Evolutionary conservation across 2,329 filamentous ascomycete species (phyloP).

Genomic region (Drechmeria coniospora): DNA sequence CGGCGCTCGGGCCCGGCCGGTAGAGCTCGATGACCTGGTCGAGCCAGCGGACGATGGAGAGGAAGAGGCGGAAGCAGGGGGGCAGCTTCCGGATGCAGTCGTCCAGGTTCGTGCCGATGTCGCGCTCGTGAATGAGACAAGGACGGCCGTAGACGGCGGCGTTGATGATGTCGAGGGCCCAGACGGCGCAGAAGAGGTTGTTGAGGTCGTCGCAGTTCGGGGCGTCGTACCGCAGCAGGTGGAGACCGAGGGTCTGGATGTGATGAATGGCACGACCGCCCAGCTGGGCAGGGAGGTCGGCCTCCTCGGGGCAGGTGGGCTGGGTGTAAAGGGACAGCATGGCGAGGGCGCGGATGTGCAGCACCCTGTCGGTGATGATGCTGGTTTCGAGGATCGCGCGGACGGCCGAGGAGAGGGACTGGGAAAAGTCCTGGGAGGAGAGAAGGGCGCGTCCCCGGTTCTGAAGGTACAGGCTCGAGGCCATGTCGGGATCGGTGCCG

Average conservation of each 20-base stretch:
- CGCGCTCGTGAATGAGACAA: constrained; percentile 43
- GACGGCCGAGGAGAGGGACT: constrained; percentile 30
- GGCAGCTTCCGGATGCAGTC: constrained; percentile 33
- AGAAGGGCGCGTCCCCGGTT: constrained; percentile 23
- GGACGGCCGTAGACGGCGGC: constrained; percentile 45
- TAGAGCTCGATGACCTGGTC: constrained; percentile 47
- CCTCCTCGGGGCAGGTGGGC: constrained; percentile 34
- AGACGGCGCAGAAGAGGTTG: constrained; percentile 40
- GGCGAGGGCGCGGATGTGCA: constrained; percentile 37
- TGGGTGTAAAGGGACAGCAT: constrained; percentile 46
- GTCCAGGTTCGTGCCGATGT: constrained; percentile 38
- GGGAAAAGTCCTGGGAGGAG: constrained; percentile 31
- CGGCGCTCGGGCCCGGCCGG: constrained; percentile 31
- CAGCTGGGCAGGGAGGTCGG: constrained; percentile 37
- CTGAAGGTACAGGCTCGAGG: constrained; percentile 27
- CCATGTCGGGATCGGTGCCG: constrained; percentile 30
- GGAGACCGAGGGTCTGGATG: constrained; percentile 38
- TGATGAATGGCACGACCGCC: constrained; percentile 40
- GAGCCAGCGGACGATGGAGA: constrained; percentile 37
- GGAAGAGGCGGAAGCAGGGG: constrained; percentile 40
- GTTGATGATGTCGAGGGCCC: constrained; percentile 45
- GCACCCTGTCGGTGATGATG: constrained; percentile 36
- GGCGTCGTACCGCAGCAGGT: constrained; percentile 28
- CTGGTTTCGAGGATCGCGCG: constrained; percentile 35
- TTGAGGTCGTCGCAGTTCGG: constrained; percentile 26